A percentile compares a stretch with the other conserved stretches of the same genome.
Conservation (phyloP, 306 rosid genomes). For the Datisca glomerata region DNA sequence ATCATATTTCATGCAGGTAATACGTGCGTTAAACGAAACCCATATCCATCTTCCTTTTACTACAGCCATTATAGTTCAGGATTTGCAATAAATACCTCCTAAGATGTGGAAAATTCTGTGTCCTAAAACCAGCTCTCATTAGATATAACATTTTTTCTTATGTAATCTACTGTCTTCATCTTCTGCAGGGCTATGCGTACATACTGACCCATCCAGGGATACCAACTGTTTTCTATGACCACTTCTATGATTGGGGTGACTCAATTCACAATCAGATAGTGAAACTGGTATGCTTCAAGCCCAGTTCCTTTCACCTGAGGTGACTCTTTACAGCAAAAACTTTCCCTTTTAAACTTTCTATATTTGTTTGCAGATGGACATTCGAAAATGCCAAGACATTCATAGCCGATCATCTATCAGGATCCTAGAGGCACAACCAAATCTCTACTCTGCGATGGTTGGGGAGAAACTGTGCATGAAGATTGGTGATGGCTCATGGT, state of each 20-base stretch:
- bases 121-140: too few species aligned
- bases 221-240: conserved; percentile 89
- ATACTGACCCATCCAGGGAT: conserved; percentile 87
- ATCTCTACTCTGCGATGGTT: conserved; percentile 72
- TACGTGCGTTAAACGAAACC: too few species aligned
- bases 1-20: too few species aligned
- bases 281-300: conserved; percentile 45
- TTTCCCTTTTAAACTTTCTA: conserved; percentile 2
- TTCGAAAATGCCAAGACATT: conserved; percentile 68
- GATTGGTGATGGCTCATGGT: conserved; percentile 85
- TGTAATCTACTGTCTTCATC: background rate
- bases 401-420: conserved; percentile 58
- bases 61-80: too few species aligned
- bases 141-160: too few species aligned
- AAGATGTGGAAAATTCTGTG: too few species aligned
- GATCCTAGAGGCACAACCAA: conserved; percentile 69
- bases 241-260: conserved; percentile 60
- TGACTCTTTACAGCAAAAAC: conserved; percentile 1
- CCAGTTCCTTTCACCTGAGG: background rate
- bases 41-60: too few species aligned
- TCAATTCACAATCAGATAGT: conserved; percentile 60
- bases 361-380: conserved; percentile 43
- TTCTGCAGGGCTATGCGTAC: conserved; percentile 74
- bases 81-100: too few species aligned
- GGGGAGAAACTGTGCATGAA: conserved; percentile 78